A percentile compares a stretch with the other conserved stretches of the same genome.
These are phyloP conservation scores for Hymenoscyphus fructigenus DNA, from an alignment of 2,329 filamentous ascomycete species.

Conservation along the genomic window DNA sequence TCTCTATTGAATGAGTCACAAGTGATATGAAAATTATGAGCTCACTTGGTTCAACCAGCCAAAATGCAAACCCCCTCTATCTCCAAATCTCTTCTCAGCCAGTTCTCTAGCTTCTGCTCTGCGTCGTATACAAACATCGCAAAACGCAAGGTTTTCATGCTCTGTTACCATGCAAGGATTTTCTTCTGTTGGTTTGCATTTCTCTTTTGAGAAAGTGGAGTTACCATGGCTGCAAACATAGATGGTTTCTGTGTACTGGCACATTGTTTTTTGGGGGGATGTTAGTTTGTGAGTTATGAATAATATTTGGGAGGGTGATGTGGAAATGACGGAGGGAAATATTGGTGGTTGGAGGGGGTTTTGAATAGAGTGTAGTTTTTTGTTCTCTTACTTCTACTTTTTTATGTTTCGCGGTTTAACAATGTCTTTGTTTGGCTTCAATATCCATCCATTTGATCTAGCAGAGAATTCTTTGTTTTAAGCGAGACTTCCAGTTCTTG, in stretches of 20 bases:
- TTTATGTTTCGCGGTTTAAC: too few relatives aligned
- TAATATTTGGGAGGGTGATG: too few relatives aligned
- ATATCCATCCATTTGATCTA: too few relatives aligned
- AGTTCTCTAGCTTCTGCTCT: neutral
- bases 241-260: neutral
- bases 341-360: too few relatives aligned
- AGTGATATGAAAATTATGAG: too few relatives aligned
- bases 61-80: neutral
- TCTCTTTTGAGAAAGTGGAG: neutral
- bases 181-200: neutral
- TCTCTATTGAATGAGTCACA: too few relatives aligned
- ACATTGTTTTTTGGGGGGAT: neutral
- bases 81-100: neutral
- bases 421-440: too few relatives aligned
- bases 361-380: too few relatives aligned
- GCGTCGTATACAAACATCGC: neutral
- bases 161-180: neutral
- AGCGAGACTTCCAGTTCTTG: too few relatives aligned
- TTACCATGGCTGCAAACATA: neutral
- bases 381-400: too few relatives aligned
- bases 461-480: too few relatives aligned
- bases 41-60: neutral
- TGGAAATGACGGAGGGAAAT: too few relatives aligned
- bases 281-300: neutral
- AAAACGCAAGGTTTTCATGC: neutral